Conservation (phyloP, 306 rosid genomes). For the Benincasa hispida region DNA sequence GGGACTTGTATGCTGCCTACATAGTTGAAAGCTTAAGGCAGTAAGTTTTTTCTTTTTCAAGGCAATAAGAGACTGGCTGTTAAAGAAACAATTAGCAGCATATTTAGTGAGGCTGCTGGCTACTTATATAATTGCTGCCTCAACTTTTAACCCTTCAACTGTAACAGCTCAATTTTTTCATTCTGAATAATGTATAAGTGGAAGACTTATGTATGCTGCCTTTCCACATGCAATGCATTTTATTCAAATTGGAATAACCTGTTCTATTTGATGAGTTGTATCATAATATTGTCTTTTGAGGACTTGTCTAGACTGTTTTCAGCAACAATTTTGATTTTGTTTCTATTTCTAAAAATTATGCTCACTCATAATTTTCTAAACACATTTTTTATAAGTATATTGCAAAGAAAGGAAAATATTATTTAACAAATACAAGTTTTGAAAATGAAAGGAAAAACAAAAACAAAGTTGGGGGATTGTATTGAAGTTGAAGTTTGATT, state of each 20-base stretch:
- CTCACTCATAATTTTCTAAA: background rate
- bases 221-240: background rate
- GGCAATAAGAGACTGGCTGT: slow-evolving; percentile 3
- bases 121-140: background rate
- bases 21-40: slow-evolving; percentile 93
- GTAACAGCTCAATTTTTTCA: background rate
- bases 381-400: background rate
- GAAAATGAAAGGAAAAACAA: background rate
- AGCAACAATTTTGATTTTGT: no score
- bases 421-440: background rate
- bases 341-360: background rate
- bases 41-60: slow-evolving; percentile 19
- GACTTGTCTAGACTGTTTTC: background rate
- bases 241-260: background rate
- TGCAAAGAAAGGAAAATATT: background rate
- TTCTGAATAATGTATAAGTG: background rate
- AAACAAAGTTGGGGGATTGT: background rate
- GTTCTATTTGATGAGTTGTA: background rate
- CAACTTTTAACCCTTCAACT: background rate
- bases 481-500: background rate
- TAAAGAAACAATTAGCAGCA: background rate
- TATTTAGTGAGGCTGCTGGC: background rate
- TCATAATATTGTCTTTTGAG: background rate
- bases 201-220: background rate
- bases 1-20: slow-evolving; percentile 91